Evolutionary conservation across 106 monocot species (phyloP).

Genomic region (Triglochin maritima): DNA sequence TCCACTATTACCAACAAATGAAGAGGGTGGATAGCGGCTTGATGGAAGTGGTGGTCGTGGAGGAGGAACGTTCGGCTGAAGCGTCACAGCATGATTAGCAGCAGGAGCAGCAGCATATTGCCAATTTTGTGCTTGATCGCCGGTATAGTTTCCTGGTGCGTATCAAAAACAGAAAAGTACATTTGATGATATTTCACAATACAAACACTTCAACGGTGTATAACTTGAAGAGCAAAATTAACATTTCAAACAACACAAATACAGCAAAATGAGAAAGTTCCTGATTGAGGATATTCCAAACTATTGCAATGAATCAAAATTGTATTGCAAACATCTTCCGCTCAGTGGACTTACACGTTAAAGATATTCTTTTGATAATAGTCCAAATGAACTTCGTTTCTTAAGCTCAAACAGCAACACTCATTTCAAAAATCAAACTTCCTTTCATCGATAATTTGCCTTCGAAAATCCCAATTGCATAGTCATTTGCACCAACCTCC

Average conservation of each 20-base stretch:
- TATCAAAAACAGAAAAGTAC: neutral
- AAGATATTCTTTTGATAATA: too few species aligned
- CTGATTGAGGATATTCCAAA: too few species aligned
- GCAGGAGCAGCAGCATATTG: conserved; percentile 35
- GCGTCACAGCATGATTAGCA: conserved; percentile 22
- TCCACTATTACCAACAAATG: conserved; percentile 2
- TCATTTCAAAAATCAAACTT: too few species aligned
- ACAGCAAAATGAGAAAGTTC: too few species aligned
- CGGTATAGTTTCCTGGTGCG: conserved; percentile 14
- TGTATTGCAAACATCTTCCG: too few species aligned
- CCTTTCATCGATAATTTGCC: too few species aligned
- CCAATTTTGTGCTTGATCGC: conserved; percentile 22
- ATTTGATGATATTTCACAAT: neutral
- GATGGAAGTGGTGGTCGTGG: conserved; percentile 12
- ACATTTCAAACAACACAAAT: neutral
- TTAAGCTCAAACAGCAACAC: too few species aligned
- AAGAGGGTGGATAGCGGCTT: neutral
- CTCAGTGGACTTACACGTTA: too few species aligned
- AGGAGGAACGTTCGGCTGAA: conserved; percentile 20
- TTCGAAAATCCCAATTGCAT: too few species aligned
- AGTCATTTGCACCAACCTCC: too few species aligned
- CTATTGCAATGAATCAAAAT: too few species aligned
- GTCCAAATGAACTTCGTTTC: too few species aligned
- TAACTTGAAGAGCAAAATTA: neutral
- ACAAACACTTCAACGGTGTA: neutral